Evolutionary conservation across 2,329 filamentous ascomycete genomes (phyloP), one percentile per base, ranked within the genome.

Genomic region (Trichoderma citrinoviride): DNA sequence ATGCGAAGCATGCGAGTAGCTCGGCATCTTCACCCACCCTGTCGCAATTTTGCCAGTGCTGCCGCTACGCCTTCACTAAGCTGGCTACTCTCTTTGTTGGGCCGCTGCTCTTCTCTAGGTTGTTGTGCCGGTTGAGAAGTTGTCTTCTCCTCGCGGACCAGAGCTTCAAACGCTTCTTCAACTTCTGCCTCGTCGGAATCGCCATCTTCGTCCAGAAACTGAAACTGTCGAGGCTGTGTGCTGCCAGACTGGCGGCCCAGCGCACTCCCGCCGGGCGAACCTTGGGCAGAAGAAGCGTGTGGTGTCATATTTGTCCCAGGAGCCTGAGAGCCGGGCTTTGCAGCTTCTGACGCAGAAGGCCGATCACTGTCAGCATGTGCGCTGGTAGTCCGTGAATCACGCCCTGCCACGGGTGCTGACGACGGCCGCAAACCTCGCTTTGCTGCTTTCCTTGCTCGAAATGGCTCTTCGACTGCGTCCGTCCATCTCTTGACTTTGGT

Each of bases 401-500:
- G 60, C 21, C 40, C 60, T n/a, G 60, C 49, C 17, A 27, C 25
- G 10, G 37, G 23, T 37, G 47, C 3, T 7, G 60, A 54, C 14
- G 49, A 46, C 23, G 49, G 37, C 7, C 33, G 60, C 10, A 46
- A 37, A n/a, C 60, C 49, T 41, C 76, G 70, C 73, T 80, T 91
- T n/a, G 84, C 85, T 2, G 90, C 85, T 71, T 89, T 90, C 71
- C 88, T 87, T 5, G 90, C 87, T 65, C 92, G 81, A 71, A 98
- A 97, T 0, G 92, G 92, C 77, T 96, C 93, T 66, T 92, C 86
- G 1, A 97, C 90, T 10, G 90, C 90, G 64, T 82, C 85, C 70
- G 85, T 89, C 94, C 94, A 98, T 65, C 87, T 86, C 76, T 90
- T 90, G 23, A 97, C 92, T 77, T 99, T 99, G 79, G 92, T 93